Evolutionary conservation across 352 stramenopile species (phyloP), one percentile per base, ranked within the genome.

Genomic region (Bremia lactucae): DNA sequence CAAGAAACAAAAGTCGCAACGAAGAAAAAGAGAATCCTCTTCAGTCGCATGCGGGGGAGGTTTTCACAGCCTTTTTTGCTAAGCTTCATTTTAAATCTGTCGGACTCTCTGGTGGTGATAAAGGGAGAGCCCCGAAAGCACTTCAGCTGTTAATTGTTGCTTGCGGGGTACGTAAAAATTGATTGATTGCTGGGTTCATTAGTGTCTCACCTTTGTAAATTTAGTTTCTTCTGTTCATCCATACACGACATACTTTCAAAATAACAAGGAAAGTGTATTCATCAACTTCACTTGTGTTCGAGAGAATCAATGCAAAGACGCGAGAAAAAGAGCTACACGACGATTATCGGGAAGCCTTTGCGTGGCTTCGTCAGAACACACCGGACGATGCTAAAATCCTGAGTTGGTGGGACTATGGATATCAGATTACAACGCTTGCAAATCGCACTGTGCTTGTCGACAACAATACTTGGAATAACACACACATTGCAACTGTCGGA

Each of bases 401-500:
- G 9, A 72, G 67, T 37, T 93, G 80, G 80, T 93, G 80, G 80
- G 77, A 93, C 51, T 93, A 93, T 34, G 80, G 80, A 9, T 93
- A 93, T 49, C 80, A 93, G 41, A 67, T 93, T 22, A 82, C 80
- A 8, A 75, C 69, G 5, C 51, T 90, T 9, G 75, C 80, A 7
- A 93, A 93, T 45, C 80, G 80, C 31, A 93, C 77, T 0, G 73
- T 90, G 18, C 55, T 90, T 31, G 92, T 96, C 2, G 92, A 97
- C 66, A 96, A 96, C 66, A 97, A 97, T 51, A 97, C 92, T 38
- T 97, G 92, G 92, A 97, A 97, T 62, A 96, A 97, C 58, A 96
- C 88, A 24, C 92, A 97, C 60, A 97, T 97, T 55, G 92, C 92
- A 24, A 97, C 89, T 0, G 83, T 97, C 9, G 92, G 90, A 1